Evolutionary conservation across 768 basidiomycete genomes (phyloP).

Genomic region (Lactifluus volemus): DNA sequence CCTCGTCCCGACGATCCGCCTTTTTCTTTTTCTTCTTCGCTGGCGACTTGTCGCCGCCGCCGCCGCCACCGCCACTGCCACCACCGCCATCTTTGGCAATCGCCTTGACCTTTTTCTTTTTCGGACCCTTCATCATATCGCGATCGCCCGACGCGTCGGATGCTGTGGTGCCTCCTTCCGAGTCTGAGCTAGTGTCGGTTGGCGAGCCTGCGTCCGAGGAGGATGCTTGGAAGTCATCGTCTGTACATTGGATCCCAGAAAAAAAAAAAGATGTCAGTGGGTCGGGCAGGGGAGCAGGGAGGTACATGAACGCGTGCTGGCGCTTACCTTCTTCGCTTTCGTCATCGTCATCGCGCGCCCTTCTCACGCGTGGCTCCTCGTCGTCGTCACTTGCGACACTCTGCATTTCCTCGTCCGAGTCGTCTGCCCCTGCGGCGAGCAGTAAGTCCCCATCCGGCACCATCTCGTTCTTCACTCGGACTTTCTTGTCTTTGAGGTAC

Average conservation of each 20-base stretch:
- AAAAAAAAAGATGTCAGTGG: conserved; percentile 1
- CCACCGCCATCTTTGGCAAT: conserved; percentile 28
- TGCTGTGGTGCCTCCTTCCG: conserved; percentile 58
- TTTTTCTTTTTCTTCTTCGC: conserved; percentile 29
- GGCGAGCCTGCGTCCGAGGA: conserved; percentile 86
- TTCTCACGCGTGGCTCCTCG: conserved; percentile 42
- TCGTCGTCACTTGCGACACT: conserved; percentile 67
- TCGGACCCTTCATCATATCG: conserved; percentile 40
- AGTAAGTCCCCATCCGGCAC: conserved; percentile 77
- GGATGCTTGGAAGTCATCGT: conserved; percentile 87
- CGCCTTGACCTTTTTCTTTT: conserved; percentile 37
- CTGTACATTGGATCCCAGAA: conserved; percentile 29
- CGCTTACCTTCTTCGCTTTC: conserved; percentile 65
- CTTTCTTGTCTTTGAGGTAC: conserved; percentile 85
- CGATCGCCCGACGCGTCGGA: conserved; percentile 81
- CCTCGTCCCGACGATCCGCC: conserved; percentile 14
- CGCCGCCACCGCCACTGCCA: background rate
- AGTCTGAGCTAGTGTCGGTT: conserved; percentile 57
- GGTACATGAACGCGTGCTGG: background rate
- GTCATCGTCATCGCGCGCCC: conserved; percentile 53
- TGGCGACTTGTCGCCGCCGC: conserved; percentile 22
- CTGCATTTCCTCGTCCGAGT: conserved; percentile 75
- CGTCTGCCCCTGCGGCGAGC: conserved; percentile 58
- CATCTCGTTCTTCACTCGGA: conserved; percentile 94
- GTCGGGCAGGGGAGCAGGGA: background rate